Evolutionary conservation across 768 basidiomycete species (phyloP).

Genomic region (Lyophyllum shimeji): DNA sequence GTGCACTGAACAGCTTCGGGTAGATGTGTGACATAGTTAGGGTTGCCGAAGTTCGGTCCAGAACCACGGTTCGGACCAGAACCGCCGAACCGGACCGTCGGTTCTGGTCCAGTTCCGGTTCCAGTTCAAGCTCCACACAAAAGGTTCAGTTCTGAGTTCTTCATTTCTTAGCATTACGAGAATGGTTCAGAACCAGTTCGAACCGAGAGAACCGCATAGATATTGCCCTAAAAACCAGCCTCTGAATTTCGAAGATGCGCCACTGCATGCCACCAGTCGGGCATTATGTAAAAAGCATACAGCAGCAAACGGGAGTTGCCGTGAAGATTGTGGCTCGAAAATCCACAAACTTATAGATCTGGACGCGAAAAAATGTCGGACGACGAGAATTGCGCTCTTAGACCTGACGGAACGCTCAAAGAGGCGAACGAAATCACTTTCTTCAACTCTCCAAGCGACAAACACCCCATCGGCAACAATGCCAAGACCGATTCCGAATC

Average conservation of each 20-base stretch:
- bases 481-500: no score
- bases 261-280: neutral
- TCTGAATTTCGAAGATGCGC: neutral
- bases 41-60: no score
- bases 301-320: no score
- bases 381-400: constrained; percentile 1
- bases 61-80: neutral
- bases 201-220: neutral
- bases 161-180: neutral
- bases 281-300: neutral
- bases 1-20: no score
- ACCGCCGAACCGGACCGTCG: neutral
- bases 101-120: constrained; percentile 1
- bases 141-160: neutral
- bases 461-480: neutral
- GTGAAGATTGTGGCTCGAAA: no score
- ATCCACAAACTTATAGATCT: no score
- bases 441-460: constrained; percentile 12
- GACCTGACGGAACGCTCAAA: constrained; percentile 1
- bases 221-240: neutral
- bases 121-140: neutral
- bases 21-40: no score
- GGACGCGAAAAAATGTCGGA: no score
- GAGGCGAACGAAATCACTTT: constrained; percentile 10
- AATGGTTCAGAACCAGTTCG: no score